These are phyloP conservation scores for Debaryomyces coudertii DNA, from an alignment of 1,139 yeast genomes.

Conservation along the genomic window DNA sequence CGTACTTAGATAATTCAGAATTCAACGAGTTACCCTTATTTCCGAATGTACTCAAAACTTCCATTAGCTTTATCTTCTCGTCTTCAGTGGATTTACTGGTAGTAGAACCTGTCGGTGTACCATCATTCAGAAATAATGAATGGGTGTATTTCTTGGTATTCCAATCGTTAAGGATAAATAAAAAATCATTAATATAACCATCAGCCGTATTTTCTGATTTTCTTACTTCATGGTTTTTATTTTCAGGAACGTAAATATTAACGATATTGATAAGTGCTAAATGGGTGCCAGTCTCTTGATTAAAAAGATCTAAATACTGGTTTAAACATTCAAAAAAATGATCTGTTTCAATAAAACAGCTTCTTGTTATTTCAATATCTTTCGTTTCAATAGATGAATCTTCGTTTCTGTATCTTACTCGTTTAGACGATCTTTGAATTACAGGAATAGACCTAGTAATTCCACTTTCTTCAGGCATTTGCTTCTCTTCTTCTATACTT, in stretches of 20 bases:
- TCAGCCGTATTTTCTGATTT: background rate
- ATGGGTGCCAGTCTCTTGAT: background rate
- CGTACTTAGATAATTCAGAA: conserved; percentile 16
- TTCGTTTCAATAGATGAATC: conserved; percentile 20
- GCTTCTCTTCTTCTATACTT: conserved; percentile 25
- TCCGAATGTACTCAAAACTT: conserved; percentile 43
- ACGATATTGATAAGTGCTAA: conserved; percentile 24
- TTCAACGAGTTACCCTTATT: conserved; percentile 17
- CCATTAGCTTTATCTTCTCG: conserved; percentile 40
- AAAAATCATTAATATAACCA: conserved; percentile 30
- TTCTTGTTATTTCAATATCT: conserved; percentile 24
- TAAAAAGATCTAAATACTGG: conserved; percentile 16
- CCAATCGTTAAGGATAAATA: conserved; percentile 30
- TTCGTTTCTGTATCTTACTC: conserved; percentile 33
- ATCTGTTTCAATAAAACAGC: conserved; percentile 30
- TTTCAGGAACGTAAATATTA: conserved; percentile 20
- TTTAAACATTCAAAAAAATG: conserved; percentile 27
- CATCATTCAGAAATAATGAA: conserved; percentile 20
- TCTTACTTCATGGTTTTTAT: conserved; percentile 2
- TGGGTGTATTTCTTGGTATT: conserved; percentile 18
- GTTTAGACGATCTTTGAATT: conserved; percentile 41
- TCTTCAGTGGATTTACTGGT: conserved; percentile 26
- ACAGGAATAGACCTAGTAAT: conserved; percentile 6
- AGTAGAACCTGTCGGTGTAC: conserved; percentile 10
- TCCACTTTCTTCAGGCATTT: conserved; percentile 14